A percentile compares a stretch with the other conserved stretches of the same genome.
phyloP scores from a whole-genome alignment of 2,329 filamentous ascomycete species.

The Neofusicoccum ribis region DNA sequence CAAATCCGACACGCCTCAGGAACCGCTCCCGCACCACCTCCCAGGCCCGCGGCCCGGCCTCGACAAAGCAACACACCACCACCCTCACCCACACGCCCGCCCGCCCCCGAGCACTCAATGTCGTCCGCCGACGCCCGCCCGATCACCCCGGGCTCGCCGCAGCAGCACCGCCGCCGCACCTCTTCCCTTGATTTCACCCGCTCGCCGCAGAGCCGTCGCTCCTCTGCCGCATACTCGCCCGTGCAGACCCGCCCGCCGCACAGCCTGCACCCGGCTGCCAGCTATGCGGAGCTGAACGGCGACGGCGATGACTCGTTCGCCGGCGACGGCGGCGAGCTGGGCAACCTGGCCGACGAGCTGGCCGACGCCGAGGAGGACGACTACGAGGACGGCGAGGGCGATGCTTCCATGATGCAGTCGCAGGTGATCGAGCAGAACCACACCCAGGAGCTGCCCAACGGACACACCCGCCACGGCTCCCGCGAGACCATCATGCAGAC shows the following conservation, averaged over 20 bases:
- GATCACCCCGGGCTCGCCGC: constrained; percentile 9
- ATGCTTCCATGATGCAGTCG: constrained; percentile 36
- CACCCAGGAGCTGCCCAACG: constrained; percentile 27
- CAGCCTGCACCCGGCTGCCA: constrained; percentile 21
- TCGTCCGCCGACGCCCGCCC: constrained; percentile 17
- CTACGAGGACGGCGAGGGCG: constrained; percentile 48
- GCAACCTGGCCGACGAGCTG: constrained; percentile 78
- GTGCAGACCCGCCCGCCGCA: constrained; percentile 43
- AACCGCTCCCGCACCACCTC: not conserved
- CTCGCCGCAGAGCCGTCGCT: constrained; percentile 37
- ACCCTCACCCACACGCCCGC: not conserved
- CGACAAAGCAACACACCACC: not conserved
- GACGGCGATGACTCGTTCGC: constrained; percentile 39
- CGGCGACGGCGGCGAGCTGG: constrained; percentile 59
- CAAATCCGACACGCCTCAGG: not conserved
- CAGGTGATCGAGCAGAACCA: constrained; percentile 31
- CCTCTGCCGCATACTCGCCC: constrained; percentile 48
- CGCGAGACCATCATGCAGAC: constrained; percentile 47
- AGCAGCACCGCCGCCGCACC: constrained; percentile 33
- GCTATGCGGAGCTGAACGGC: constrained; percentile 32
- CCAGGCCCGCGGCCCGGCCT: constrained; percentile 14
- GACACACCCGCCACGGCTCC: constrained; percentile 32
- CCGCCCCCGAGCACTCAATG: not conserved
- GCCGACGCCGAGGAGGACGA: constrained; percentile 71
- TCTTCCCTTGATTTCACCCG: constrained; percentile 44